Conservation (phyloP, 306 rosid genomes). For the Pyrus bretschneideri region DNA sequence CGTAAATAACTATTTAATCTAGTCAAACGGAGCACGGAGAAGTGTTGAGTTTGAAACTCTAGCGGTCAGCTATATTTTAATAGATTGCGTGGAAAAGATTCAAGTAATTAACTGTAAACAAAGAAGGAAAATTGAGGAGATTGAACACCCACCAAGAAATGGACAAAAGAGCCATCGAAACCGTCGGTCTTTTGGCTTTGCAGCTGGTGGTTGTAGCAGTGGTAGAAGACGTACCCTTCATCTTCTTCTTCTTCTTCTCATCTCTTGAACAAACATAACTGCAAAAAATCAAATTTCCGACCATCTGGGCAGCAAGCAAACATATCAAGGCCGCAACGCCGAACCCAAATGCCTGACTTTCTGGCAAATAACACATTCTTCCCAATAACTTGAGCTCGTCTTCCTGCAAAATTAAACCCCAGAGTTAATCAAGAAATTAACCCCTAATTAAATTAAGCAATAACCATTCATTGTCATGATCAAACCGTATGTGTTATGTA, state of each 20-base stretch:
- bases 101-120: background rate
- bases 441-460: background rate
- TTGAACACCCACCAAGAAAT: conserved; percentile 73
- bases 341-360: conserved; percentile 56
- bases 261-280: conserved; percentile 31
- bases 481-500: background rate
- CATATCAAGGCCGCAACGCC: conserved; percentile 64
- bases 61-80: background rate
- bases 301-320: conserved; percentile 46
- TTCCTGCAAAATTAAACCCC: conserved; percentile 25
- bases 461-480: background rate
- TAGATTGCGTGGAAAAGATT: background rate
- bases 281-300: conserved; percentile 40
- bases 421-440: background rate
- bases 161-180: conserved; percentile 42
- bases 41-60: no score
- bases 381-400: conserved; percentile 67
- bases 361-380: conserved; percentile 55
- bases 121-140: background rate
- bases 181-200: conserved; percentile 27
- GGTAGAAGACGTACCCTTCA: background rate
- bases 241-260: conserved; percentile 17
- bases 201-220: background rate
- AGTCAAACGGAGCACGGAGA: no score
- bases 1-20: no score